Conservation (phyloP, 2,329 filamentous ascomycete species). For the Colletotrichum phormii region DNA sequence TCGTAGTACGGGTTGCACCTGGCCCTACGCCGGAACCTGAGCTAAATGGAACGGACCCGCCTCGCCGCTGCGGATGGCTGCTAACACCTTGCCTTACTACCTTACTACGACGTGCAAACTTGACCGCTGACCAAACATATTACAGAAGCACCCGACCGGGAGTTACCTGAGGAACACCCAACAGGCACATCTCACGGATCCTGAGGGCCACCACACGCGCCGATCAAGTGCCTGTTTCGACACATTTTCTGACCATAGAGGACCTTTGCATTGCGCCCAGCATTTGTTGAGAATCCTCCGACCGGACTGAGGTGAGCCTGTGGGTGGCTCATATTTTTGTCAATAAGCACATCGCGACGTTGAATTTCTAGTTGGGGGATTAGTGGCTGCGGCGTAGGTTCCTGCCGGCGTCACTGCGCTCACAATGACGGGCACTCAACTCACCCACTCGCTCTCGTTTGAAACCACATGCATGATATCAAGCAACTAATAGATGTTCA, state of each 20-base stretch:
- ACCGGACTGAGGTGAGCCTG: not conserved
- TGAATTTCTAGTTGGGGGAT: not conserved
- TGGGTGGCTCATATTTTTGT: not conserved
- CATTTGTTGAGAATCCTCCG: not conserved
- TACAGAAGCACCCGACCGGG: slow-evolving; percentile 5
- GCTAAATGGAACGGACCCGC: not conserved
- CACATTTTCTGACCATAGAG: not conserved
- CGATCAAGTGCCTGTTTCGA: not conserved
- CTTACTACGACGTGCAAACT: not conserved
- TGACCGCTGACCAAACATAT: not conserved
- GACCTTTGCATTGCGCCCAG: not conserved
- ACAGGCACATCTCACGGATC: too few relatives aligned
- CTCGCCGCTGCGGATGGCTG: not conserved
- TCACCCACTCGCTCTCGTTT: not conserved
- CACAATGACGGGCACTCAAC: not conserved
- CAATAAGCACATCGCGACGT: not conserved
- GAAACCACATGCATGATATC: not conserved
- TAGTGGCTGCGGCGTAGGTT: not conserved
- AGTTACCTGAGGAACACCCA: not conserved
- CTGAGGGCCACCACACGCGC: not conserved
- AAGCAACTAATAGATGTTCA: not conserved
- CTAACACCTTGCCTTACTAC: not conserved
- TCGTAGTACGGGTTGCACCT: too few relatives aligned
- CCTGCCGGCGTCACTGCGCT: not conserved
- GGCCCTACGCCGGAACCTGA: not conserved